Percentiles rank a stretch among this genome's conserved stretches.
phyloP scores from a whole-genome alignment of 768 basidiomycete species.

The Termitomyces sp. region DNA sequence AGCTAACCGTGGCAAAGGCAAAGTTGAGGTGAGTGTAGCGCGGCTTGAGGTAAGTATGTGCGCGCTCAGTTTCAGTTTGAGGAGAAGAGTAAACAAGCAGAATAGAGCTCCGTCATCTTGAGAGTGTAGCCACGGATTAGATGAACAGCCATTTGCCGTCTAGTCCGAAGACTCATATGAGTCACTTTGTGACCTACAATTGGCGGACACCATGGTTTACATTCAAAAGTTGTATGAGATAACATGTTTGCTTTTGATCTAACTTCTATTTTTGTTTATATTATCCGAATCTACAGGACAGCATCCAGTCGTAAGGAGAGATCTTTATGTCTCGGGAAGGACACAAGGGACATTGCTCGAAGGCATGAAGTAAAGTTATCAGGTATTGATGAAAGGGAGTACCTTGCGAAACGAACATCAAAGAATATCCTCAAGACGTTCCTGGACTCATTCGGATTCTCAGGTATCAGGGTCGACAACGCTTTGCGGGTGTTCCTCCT shows the following conservation, averaged over 20 bases:
- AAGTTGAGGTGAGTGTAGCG: neutral
- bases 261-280: neutral
- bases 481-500: slow-evolving; percentile 87
- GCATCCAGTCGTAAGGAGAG: too few species aligned
- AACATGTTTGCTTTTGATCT: neutral
- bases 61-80: neutral
- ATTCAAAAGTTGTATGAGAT: neutral
- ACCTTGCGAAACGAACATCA: slow-evolving; percentile 69
- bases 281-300: neutral
- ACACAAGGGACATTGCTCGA: neutral
- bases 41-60: neutral
- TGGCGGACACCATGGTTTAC: neutral
- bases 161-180: neutral
- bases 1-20: neutral
- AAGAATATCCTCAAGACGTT: slow-evolving; percentile 76
- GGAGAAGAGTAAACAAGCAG: neutral
- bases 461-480: slow-evolving; percentile 78
- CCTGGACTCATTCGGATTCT: slow-evolving; percentile 84
- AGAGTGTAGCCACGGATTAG: neutral
- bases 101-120: neutral
- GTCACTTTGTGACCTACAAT: neutral
- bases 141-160: neutral
- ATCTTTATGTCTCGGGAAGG: neutral
- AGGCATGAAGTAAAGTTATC: neutral
- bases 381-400: slow-evolving; percentile 41